Conservation (phyloP, 306 rosid species). For the Benincasa hispida region DNA sequence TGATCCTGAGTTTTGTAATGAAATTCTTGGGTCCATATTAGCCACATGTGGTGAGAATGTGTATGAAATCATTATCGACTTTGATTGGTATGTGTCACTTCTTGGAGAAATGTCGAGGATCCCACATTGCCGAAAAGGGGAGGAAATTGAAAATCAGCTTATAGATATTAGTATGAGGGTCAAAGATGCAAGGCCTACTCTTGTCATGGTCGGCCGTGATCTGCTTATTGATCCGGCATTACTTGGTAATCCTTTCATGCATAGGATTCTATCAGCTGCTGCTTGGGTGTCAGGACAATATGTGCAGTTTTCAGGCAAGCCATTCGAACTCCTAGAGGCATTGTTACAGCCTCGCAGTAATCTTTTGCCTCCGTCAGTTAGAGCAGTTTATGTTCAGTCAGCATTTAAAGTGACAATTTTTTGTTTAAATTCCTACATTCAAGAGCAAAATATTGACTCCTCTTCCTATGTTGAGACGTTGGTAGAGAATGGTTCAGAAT, state of each 20-base stretch:
- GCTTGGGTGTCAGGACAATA: constrained; percentile 89
- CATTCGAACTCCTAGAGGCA: constrained; percentile 79
- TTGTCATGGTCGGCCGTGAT: constrained; percentile 61
- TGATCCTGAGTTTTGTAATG: constrained; percentile 70
- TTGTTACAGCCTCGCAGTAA: constrained; percentile 79
- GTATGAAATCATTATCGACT: constrained; percentile 68
- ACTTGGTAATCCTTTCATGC: constrained; percentile 61
- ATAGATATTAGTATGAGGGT: constrained; percentile 86
- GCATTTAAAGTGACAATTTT: constrained; percentile 50
- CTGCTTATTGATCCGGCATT: constrained; percentile 94
- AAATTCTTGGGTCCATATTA: constrained; percentile 64
- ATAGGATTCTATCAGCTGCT: constrained; percentile 65
- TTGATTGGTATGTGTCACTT: constrained; percentile 82
- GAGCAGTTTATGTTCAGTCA: constrained; percentile 79
- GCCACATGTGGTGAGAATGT: constrained; percentile 45
- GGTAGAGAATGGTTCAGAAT: constrained; percentile 17
- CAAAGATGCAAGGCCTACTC: constrained; percentile 71
- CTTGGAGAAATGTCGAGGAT: constrained; percentile 78
- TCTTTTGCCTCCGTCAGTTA: constrained; percentile 62
- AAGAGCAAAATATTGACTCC: constrained; percentile 19
- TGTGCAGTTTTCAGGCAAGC: constrained; percentile 47
- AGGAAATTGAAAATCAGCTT: constrained; percentile 80
- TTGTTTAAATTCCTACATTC: constrained; percentile 51
- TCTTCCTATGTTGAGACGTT: constrained; percentile 15
- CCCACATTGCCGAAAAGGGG: constrained; percentile 71